Evolutionary conservation across 805 yeast species (phyloP).

Genomic region (Lachancea meyersii): DNA sequence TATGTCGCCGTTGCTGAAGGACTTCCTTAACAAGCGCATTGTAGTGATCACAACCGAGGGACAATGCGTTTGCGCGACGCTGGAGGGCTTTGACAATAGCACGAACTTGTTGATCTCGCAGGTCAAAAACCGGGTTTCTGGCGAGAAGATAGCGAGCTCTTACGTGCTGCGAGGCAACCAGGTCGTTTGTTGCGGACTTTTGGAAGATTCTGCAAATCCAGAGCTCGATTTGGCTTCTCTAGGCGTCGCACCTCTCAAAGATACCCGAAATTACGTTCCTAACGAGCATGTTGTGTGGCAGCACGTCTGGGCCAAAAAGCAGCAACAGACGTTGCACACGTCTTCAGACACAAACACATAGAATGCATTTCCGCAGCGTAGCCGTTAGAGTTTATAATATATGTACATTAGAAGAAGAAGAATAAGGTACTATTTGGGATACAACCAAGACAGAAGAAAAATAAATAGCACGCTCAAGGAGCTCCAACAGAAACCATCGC

Average conservation of each 20-base stretch:
- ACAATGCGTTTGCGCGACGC: slow-evolving; percentile 40
- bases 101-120: slow-evolving; percentile 52
- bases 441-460: too few species aligned
- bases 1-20: slow-evolving; percentile 32
- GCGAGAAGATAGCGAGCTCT: slow-evolving; percentile 14
- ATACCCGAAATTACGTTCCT: slow-evolving; percentile 22
- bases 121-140: slow-evolving; percentile 46
- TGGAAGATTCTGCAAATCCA: slow-evolving; percentile 19
- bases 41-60: slow-evolving; percentile 56
- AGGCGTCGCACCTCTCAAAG: slow-evolving; percentile 13
- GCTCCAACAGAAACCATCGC: too few species aligned
- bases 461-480: too few species aligned
- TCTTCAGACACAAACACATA: not conserved
- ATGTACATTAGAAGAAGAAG: not conserved
- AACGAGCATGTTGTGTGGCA: slow-evolving; percentile 29
- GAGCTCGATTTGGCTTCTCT: slow-evolving; percentile 10
- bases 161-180: slow-evolving; percentile 30
- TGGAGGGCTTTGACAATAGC: slow-evolving; percentile 59
- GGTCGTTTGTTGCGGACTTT: slow-evolving; percentile 28
- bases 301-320: slow-evolving; percentile 16
- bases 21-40: slow-evolving; percentile 39
- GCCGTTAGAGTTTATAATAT: slow-evolving; percentile 3
- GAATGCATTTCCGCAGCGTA: not conserved
- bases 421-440: too few species aligned
- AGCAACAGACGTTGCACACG: slow-evolving; percentile 2